These are phyloP conservation scores for Naumovozyma dairenensis DNA, from an alignment of 805 yeast species.

Conservation along the genomic window DNA sequence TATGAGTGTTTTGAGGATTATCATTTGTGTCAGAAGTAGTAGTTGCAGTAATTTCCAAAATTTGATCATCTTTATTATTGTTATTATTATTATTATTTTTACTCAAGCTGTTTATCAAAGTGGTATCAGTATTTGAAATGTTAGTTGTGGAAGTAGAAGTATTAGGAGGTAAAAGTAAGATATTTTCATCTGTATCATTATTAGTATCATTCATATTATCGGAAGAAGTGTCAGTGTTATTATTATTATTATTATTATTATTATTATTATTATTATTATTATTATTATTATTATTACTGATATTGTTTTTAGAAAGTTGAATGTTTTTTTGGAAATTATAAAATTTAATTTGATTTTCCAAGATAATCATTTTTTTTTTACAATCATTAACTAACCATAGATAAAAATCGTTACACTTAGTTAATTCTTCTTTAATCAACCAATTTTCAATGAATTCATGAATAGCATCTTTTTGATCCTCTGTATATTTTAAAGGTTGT, in stretches of 20 bases:
- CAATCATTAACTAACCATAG: constrained; percentile 23
- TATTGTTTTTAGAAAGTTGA: background rate
- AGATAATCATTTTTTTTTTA: constrained; percentile 14
- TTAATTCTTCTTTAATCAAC: constrained; percentile 23
- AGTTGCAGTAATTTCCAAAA: constrained; percentile 2
- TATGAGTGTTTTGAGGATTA: too few relatives aligned
- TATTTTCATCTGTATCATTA: too few relatives aligned
- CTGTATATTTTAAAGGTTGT: background rate
- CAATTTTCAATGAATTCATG: constrained; percentile 27
- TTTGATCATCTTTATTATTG: background rate
- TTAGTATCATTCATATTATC: constrained; percentile 1
- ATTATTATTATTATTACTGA: background rate
- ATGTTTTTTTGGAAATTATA: constrained; percentile 7
- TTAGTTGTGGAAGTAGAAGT: background rate
- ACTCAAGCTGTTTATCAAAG: too few relatives aligned
- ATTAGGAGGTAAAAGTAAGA: background rate
- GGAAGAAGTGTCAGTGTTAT: background rate
- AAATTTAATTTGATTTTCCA: constrained; percentile 20
- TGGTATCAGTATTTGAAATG: too few relatives aligned
- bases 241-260: background rate
- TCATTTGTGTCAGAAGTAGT: too few relatives aligned
- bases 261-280: background rate
- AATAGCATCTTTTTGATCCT: constrained; percentile 11
- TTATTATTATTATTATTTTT: background rate
- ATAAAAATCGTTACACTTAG: constrained; percentile 28